Base-by-base conservation (phyloP, 805 yeast genomes). In the Candida insectalens region DNA sequence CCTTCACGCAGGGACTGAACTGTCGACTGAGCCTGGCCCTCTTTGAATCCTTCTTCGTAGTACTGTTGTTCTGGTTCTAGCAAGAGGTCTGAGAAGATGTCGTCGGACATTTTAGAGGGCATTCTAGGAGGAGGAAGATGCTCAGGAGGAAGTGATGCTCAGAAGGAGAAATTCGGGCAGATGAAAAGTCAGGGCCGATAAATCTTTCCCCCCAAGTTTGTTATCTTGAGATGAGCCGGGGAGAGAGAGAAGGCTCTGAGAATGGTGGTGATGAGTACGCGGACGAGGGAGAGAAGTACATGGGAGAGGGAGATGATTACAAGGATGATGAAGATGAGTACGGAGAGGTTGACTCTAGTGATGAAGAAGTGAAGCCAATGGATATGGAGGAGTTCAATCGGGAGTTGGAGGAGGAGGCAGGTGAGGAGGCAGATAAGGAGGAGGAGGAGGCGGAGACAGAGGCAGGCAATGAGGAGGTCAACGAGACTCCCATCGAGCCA, bases 1-100 rank as follows among this genome's bases (percentile, higher is more conserved):
- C 96, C 96, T 50, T 87, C 96, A 2, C 63, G 42, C 33, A 57
- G 64, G 31, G 85, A 87, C 28, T 74, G 69, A 31, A 51, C 54
- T 1, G 74, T 59, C 0, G 85, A 81, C 33, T 71, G 79, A 4
- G 59, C 55, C 26, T 68, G 68, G 1, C 95, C 97, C 40, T 83
- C 92, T 32, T 57, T 46, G 49, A 57, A 81, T 1, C 96, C 96
- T 39, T 73, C 74, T 5, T 68, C 53, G 49, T 83, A 87, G 53
- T 57, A 74, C 48, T 69, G 62, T 26, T 71, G 64, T 47, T 83
- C 94, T 19, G 80, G 49, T 43, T 74, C 66, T 26, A 83, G 54
- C 6, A 77, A 59, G 8, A 65, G 71, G 38, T 77, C 82, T 37
- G 74, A 57, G 37, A 74, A 52, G 28, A 67, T 70, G 45, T 53